Conservation (phyloP, 164 flowering plant genomes). For the Buxus sempervirens region DNA sequence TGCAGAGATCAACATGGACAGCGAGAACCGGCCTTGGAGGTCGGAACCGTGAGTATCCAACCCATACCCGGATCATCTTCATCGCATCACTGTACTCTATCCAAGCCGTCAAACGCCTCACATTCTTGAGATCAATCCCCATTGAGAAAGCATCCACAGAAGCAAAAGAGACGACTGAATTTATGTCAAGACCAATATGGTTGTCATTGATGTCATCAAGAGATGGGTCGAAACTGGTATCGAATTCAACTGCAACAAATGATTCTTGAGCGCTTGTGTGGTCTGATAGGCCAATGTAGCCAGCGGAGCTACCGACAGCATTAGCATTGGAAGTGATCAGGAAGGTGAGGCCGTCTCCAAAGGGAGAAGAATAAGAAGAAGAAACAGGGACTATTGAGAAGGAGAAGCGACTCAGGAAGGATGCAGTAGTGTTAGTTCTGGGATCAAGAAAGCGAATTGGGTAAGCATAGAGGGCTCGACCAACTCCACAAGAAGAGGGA, state of each 20-base stretch:
- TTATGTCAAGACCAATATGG: slow-evolving; percentile 59
- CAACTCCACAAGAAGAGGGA: slow-evolving; percentile 25
- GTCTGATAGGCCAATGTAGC: slow-evolving; percentile 49
- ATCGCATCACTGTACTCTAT: slow-evolving; percentile 44
- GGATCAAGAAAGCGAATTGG: slow-evolving; percentile 62
- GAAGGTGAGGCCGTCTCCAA: slow-evolving; percentile 65
- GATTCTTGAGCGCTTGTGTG: slow-evolving; percentile 21
- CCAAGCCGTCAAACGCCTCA: slow-evolving; percentile 48
- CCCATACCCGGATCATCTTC: slow-evolving; percentile 49
- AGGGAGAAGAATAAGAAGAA: slow-evolving; percentile 28
- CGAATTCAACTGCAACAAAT: slow-evolving; percentile 67
- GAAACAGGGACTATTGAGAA: slow-evolving; percentile 41
- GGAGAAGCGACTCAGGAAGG: slow-evolving; percentile 55
- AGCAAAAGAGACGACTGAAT: slow-evolving; percentile 34
- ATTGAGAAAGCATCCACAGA: slow-evolving; percentile 36
- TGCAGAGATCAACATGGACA: slow-evolving; percentile 44
- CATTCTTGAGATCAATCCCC: slow-evolving; percentile 54
- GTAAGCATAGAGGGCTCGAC: slow-evolving; percentile 52
- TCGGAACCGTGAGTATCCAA: slow-evolving; percentile 29
- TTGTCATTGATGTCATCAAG: slow-evolving; percentile 57
- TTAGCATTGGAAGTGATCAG: slow-evolving; percentile 43
- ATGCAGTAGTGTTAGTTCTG: slow-evolving; percentile 31
- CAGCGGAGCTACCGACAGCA: slow-evolving; percentile 22
- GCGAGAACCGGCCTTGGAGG: slow-evolving; percentile 49
- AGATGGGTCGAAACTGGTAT: slow-evolving; percentile 41